Conservation (phyloP, 2,329 filamentous ascomycete genomes). For the Epicoccum nigrum region DNA sequence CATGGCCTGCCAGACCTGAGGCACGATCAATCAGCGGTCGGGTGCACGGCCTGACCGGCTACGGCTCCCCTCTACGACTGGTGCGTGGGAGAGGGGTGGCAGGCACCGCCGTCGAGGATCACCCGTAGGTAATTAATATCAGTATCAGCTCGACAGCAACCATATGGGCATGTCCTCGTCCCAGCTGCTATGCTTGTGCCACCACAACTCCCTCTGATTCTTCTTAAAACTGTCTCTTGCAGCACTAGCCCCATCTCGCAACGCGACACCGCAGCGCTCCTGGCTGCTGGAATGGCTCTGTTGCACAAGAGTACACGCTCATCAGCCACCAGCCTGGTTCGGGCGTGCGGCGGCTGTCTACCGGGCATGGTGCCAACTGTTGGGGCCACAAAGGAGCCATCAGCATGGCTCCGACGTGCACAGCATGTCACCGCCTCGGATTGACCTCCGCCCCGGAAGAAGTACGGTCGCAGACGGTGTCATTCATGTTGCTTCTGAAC, state of each 20-base stretch:
- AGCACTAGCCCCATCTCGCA: slow-evolving; percentile 31
- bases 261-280: slow-evolving; percentile 31
- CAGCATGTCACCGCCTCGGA: slow-evolving; percentile 34
- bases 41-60: neutral
- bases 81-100: slow-evolving; percentile 6
- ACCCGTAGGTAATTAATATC: slow-evolving; percentile 19
- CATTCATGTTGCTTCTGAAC: slow-evolving; percentile 25
- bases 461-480: slow-evolving; percentile 15
- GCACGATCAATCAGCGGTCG: neutral
- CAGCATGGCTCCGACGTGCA: slow-evolving; percentile 36
- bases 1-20: neutral
- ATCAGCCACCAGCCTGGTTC: slow-evolving; percentile 44
- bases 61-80: slow-evolving; percentile 18
- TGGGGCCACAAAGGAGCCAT: slow-evolving; percentile 32
- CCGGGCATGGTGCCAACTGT: slow-evolving; percentile 36
- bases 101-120: slow-evolving; percentile 30
- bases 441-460: slow-evolving; percentile 27
- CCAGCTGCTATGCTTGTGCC: slow-evolving; percentile 34
- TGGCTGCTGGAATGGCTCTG: slow-evolving; percentile 34
- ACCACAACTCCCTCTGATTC: slow-evolving; percentile 32
- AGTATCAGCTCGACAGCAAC: slow-evolving; percentile 1
- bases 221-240: slow-evolving; percentile 33
- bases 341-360: slow-evolving; percentile 42
- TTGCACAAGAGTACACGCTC: slow-evolving; percentile 29
- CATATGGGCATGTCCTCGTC: slow-evolving; percentile 8